Evolutionary conservation across 345 rosid species (phyloP).

Genomic region (Erysimum cheiranthoides): DNA sequence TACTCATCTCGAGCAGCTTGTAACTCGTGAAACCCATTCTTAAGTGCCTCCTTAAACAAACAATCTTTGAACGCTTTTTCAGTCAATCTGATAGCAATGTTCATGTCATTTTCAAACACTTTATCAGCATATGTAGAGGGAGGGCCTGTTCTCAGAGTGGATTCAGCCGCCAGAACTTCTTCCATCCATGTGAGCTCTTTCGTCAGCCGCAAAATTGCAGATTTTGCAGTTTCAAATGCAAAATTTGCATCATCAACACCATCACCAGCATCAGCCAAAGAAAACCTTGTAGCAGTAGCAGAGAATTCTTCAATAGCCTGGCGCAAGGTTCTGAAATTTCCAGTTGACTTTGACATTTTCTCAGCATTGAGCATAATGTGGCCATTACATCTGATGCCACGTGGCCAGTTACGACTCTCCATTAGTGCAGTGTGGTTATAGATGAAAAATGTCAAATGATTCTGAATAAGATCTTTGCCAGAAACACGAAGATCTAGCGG

Average conservation of each 20-base stretch:
- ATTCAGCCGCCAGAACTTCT: slow-evolving; percentile 69
- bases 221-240: slow-evolving; percentile 83
- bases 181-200: slow-evolving; percentile 96
- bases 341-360: slow-evolving; percentile 97
- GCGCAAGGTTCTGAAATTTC: slow-evolving; percentile 85
- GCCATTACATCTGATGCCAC: slow-evolving; percentile 94
- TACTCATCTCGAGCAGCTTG: slow-evolving; percentile 97
- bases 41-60: slow-evolving; percentile 93
- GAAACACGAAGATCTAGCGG: slow-evolving; percentile 96
- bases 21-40: slow-evolving; percentile 88
- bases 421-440: slow-evolving; percentile 88
- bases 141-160: slow-evolving; percentile 72
- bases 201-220: slow-evolving; percentile 86
- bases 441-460: slow-evolving; percentile 86
- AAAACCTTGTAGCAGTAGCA: slow-evolving; percentile 88
- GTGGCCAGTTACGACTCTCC: slow-evolving; percentile 84
- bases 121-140: slow-evolving; percentile 81
- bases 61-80: slow-evolving; percentile 64
- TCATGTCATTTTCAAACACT: slow-evolving; percentile 85
- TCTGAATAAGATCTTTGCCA: slow-evolving; percentile 96
- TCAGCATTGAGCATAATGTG: slow-evolving; percentile 95
- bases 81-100: slow-evolving; percentile 75
- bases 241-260: slow-evolving; percentile 99
- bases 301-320: slow-evolving; percentile 89
- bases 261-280: slow-evolving; percentile 96